Evolutionary conservation across 2,329 filamentous ascomycete genomes (phyloP).

Genomic region (Fusarium secorum): DNA sequence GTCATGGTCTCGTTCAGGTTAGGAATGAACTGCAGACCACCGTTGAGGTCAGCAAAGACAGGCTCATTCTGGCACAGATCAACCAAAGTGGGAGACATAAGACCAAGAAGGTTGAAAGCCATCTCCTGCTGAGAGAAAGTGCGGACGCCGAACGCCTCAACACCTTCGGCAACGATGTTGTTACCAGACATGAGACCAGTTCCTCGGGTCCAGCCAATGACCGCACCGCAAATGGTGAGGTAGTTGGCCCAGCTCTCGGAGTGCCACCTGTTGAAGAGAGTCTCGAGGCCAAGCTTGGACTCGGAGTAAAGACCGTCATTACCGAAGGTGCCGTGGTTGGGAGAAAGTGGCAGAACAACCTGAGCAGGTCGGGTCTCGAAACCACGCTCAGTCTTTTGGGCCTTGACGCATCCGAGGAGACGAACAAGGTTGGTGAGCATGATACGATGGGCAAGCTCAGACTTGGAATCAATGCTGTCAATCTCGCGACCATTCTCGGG

Average conservation of each 20-base stretch:
- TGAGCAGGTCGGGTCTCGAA: constrained; percentile 97
- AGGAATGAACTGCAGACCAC: constrained; percentile 95
- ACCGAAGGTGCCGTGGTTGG: constrained; percentile 98
- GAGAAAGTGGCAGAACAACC: constrained; percentile 93
- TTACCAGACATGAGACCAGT: constrained; percentile 98
- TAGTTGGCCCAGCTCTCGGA: constrained; percentile 98
- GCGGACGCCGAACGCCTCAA: constrained; percentile 94
- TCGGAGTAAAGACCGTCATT: constrained; percentile 98
- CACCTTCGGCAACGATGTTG: constrained; percentile 95
- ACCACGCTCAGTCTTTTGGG: constrained; percentile 84
- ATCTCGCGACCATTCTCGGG: constrained; percentile 98
- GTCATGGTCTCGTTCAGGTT: constrained; percentile 96
- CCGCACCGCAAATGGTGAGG: constrained; percentile 96
- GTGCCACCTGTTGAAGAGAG: constrained; percentile 97
- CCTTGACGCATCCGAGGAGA: constrained; percentile 88
- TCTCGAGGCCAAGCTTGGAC: constrained; percentile 96
- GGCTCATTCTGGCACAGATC: constrained; percentile 96
- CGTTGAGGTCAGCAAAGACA: constrained; percentile 96
- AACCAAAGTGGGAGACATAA: constrained; percentile 94
- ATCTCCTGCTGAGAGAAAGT: constrained; percentile 99
- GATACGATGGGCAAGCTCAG: constrained; percentile 96
- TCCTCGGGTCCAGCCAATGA: constrained; percentile 98
- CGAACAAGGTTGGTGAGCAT: constrained; percentile 98
- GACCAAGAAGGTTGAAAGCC: constrained; percentile 96
- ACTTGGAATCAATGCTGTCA: constrained; percentile 95